Evolutionary conservation across 257 asterid genomes (phyloP).

Genomic region (Petunia axillaris): DNA sequence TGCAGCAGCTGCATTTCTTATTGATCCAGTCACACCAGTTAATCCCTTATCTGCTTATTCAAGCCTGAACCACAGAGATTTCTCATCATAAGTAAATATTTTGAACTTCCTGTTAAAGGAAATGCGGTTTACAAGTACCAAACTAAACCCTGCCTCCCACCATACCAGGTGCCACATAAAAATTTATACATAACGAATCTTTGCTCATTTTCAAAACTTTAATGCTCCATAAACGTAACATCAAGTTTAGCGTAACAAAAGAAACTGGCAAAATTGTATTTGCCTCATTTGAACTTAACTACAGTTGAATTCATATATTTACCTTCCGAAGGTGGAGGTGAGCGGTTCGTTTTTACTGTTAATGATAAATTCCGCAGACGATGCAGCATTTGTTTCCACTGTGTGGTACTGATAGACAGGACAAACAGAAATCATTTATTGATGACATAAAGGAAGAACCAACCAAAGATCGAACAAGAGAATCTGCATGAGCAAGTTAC

Average conservation of each 20-base stretch:
- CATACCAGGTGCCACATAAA: too few relatives aligned
- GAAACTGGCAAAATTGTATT: background rate
- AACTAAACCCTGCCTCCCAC: too few relatives aligned
- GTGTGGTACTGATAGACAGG: constrained; percentile 31
- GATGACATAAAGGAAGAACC: constrained; percentile 26
- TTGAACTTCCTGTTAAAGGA: too few relatives aligned
- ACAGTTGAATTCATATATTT: constrained; percentile 21
- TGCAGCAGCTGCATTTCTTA: too few relatives aligned
- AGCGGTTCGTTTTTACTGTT: constrained; percentile 41
- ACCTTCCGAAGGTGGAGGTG: constrained; percentile 72
- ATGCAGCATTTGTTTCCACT: constrained; percentile 53
- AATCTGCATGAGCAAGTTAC: background rate
- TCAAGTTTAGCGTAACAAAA: background rate
- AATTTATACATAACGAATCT: background rate
- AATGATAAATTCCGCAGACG: constrained; percentile 50
- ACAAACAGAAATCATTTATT: constrained; percentile 38
- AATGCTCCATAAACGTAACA: background rate
- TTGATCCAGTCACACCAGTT: too few relatives aligned
- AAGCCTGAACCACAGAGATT: too few relatives aligned
- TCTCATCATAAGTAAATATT: too few relatives aligned
- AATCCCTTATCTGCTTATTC: too few relatives aligned
- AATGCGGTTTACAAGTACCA: too few relatives aligned
- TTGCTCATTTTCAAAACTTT: background rate
- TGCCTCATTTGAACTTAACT: background rate
- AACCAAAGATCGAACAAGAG: constrained; percentile 19